Percentiles rank a stretch among this genome's conserved stretches.
phyloP scores from a whole-genome alignment of 2,329 filamentous ascomycete genomes.

The Ascochyta rabiei region DNA sequence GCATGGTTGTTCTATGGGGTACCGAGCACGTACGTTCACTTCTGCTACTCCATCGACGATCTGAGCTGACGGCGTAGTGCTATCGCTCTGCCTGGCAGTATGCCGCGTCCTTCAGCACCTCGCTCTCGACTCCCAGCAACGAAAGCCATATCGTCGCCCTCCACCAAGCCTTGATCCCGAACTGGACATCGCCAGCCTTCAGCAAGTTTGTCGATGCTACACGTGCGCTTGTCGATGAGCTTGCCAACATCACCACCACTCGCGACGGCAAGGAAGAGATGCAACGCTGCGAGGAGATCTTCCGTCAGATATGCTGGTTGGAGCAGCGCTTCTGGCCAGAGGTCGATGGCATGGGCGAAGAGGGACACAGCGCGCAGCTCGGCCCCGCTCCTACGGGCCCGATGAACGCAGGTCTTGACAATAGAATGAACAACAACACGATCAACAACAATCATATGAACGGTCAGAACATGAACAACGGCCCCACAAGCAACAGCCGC shows the following conservation, averaged over 20 bases:
- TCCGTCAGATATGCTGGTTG: conserved; percentile 56
- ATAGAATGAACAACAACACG: conserved; percentile 24
- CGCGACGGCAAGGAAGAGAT: conserved; percentile 57
- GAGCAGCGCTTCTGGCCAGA: conserved; percentile 58
- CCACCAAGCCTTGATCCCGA: conserved; percentile 58
- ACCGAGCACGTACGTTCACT: conserved; percentile 64
- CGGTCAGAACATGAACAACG: conserved; percentile 15
- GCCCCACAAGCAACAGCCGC: conserved; percentile 17
- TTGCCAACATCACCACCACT: conserved; percentile 55
- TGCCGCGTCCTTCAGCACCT: conserved; percentile 51
- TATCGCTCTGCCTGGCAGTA: conserved; percentile 58
- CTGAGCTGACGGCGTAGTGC: conserved; percentile 40
- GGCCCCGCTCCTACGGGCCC: conserved; percentile 20
- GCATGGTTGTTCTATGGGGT: conserved; percentile 76
- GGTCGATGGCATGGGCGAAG: conserved; percentile 57
- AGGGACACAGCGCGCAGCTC: conserved; percentile 44
- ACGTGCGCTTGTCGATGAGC: conserved; percentile 56
- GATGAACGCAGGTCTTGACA: conserved; percentile 30
- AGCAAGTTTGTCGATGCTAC: conserved; percentile 58
- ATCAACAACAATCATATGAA: conserved; percentile 20
- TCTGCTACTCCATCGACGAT: neutral
- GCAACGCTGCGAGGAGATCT: conserved; percentile 54
- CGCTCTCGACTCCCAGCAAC: conserved; percentile 45
- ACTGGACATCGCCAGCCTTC: conserved; percentile 58
- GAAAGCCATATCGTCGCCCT: conserved; percentile 56